Evolutionary conservation across 2,329 filamentous ascomycete genomes (phyloP).

Genomic region (Colletotrichum tanaceti): DNA sequence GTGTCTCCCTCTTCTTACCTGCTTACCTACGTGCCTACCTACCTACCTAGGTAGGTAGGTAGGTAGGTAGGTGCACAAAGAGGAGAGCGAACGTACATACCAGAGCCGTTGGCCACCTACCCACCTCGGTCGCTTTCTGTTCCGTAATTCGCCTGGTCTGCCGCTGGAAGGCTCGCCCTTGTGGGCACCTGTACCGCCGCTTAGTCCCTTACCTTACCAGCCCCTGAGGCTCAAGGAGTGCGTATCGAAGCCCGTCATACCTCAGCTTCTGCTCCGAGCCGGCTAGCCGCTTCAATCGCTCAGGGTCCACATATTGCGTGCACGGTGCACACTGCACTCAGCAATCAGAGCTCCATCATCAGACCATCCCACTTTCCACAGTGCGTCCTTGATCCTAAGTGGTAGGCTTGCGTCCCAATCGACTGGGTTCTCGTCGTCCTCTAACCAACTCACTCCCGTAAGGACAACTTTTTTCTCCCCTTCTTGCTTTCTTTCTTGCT

Average conservation of each 20-base stretch:
- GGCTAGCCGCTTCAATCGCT: slow-evolving; percentile 18
- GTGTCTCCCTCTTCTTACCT: no score
- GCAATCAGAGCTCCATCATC: slow-evolving; percentile 36
- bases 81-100: neutral
- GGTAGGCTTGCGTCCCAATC: slow-evolving; percentile 23
- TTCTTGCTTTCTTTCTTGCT: neutral
- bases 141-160: slow-evolving; percentile 36
- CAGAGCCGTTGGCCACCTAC: neutral
- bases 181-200: slow-evolving; percentile 17
- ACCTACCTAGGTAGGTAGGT: no score
- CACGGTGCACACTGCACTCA: slow-evolving; percentile 32
- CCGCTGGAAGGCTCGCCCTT: slow-evolving; percentile 10
- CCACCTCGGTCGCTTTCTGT: neutral
- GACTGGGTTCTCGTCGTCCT: slow-evolving; percentile 32
- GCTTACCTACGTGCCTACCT: no score
- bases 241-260: slow-evolving; percentile 17
- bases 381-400: slow-evolving; percentile 25
- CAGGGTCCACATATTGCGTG: slow-evolving; percentile 25
- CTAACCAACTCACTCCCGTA: slow-evolving; percentile 10
- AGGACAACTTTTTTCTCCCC: slow-evolving; percentile 21
- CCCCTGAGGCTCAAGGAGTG: slow-evolving; percentile 1
- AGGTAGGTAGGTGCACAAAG: no score
- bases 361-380: slow-evolving; percentile 41
- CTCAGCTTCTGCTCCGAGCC: slow-evolving; percentile 13
- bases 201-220: no score